Evolutionary conservation across 345 rosid species (phyloP), one percentile per base, ranked within the genome.

Genomic region (Sapria himalayana): DNA sequence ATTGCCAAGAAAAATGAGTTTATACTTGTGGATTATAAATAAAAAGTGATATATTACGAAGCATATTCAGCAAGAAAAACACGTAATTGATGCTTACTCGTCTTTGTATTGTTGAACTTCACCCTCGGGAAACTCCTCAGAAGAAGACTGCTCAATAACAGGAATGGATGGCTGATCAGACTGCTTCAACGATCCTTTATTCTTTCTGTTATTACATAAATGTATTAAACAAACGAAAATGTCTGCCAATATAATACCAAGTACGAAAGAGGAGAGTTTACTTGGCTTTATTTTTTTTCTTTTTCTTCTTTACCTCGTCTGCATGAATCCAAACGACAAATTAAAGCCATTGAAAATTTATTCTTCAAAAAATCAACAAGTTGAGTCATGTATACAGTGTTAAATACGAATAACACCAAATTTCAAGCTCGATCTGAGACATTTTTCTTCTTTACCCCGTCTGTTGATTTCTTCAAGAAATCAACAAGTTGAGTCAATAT

Each of bases 211-310:
- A 57, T 36, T 25, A 7, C 42, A 42, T 36, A 41, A 16, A 33
- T 10, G 39, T 37, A 18, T 41, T 33, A 29, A 33, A 19, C 41
- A 34, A 14, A 3, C 1, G 14, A 16, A 39, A 31, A 29, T 23
- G 3, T 15, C 37, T 15, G 19, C 27, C 15, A 32, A 22, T 29
- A 33, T 41, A 31, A 46, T 8, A 23, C 29, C 20, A 29, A 29
- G 48, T 35, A 21, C 37, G 16, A 23, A 29, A 34, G 33, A 62
- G 17, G 41, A 34, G 39, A 37, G 38, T 85, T 74, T 59, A 79
- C 98, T 74, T 89, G 98, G 85, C 82, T 71, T 74, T 89, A 48
- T 63, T 82, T 59, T 79, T 89, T 70, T 79, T 89, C 79, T 79
- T 89, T 60, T 79, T 82, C 85, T 89, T 89, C 72, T 78, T 86